Evolutionary conservation across 2,329 filamentous ascomycete species (phyloP).

Genomic region (Incumbomyces lentus): DNA sequence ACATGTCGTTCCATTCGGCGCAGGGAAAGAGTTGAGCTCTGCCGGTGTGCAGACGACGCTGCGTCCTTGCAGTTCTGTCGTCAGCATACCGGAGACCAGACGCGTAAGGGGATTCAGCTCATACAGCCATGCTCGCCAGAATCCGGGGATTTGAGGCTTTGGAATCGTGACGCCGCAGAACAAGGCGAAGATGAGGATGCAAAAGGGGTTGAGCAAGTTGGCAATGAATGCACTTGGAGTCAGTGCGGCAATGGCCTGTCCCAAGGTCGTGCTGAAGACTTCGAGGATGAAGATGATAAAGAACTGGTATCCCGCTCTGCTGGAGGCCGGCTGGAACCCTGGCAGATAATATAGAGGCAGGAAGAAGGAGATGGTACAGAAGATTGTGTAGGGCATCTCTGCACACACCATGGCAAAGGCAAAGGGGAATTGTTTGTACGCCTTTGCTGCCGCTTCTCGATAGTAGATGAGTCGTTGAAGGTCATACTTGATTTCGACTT

Average conservation of each 20-base stretch:
- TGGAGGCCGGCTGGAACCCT: slow-evolving; percentile 53
- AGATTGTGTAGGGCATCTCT: slow-evolving; percentile 71
- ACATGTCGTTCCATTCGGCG: slow-evolving; percentile 57
- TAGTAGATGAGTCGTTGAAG: slow-evolving; percentile 72
- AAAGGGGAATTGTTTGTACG: slow-evolving; percentile 74
- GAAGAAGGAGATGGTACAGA: slow-evolving; percentile 75
- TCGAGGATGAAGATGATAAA: slow-evolving; percentile 75
- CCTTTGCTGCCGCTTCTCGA: slow-evolving; percentile 75
- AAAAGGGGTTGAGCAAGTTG: slow-evolving; percentile 67
- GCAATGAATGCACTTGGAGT: slow-evolving; percentile 72
- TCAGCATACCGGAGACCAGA: slow-evolving; percentile 68
- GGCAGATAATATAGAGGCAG: slow-evolving; percentile 77
- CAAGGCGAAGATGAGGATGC: slow-evolving; percentile 71
- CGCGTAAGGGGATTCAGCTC: slow-evolving; percentile 75
- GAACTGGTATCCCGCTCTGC: slow-evolving; percentile 75
- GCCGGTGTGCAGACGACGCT: slow-evolving; percentile 48
- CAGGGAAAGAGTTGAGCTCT: slow-evolving; percentile 60
- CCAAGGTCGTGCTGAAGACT: slow-evolving; percentile 71
- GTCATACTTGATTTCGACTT: slow-evolving; percentile 77
- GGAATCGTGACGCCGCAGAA: slow-evolving; percentile 85
- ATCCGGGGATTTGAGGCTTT: slow-evolving; percentile 62
- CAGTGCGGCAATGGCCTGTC: slow-evolving; percentile 63
- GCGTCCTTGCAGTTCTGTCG: slow-evolving; percentile 61
- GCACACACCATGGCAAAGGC: slow-evolving; percentile 66
- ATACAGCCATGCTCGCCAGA: slow-evolving; percentile 74